A percentile compares a stretch with the other conserved stretches of the same genome.
These are phyloP conservation scores for Colletotrichum cereale DNA, from an alignment of 2,329 filamentous ascomycete species.

Conservation along the genomic window DNA sequence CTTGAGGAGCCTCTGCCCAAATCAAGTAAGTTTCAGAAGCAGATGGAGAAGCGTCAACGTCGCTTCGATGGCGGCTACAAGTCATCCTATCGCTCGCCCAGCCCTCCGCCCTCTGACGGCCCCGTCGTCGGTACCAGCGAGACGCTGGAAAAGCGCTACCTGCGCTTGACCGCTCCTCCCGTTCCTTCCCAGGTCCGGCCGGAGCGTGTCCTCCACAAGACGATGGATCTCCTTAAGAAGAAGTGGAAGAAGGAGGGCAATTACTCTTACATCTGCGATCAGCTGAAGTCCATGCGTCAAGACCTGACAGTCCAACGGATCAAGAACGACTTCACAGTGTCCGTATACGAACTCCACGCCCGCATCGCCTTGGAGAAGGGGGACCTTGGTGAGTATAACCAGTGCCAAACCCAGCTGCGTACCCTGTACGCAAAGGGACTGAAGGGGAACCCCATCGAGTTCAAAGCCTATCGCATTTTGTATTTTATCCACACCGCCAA, in stretches of 20 bases:
- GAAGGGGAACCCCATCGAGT: conserved; percentile 92
- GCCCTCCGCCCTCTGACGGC: conserved; percentile 68
- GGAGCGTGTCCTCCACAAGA: conserved; percentile 81
- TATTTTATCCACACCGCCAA: conserved; percentile 99
- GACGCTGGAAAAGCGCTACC: conserved; percentile 90
- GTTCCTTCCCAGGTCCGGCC: conserved; percentile 91
- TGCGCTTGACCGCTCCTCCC: conserved; percentile 91
- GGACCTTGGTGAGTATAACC: conserved; percentile 99
- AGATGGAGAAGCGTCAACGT: conserved; percentile 88
- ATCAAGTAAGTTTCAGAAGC: conserved; percentile 90
- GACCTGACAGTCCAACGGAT: conserved; percentile 98
- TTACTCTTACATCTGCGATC: conserved; percentile 98
- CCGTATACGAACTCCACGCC: conserved; percentile 96
- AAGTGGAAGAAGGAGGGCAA: conserved; percentile 96
- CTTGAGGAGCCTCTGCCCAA: conserved; percentile 59
- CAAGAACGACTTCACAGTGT: conserved; percentile 95
- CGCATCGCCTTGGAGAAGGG: conserved; percentile 97
- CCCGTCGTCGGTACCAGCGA: conserved; percentile 90
- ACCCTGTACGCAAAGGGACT: conserved; percentile 89
- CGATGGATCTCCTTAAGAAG: conserved; percentile 88
- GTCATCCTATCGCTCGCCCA: conserved; percentile 66
- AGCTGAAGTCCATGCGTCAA: conserved; percentile 98
- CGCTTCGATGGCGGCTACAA: conserved; percentile 82
- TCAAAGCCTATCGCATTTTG: conserved; percentile 99
- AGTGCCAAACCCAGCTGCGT: conserved; percentile 98